These are phyloP conservation scores for Gossypium australe DNA, from an alignment of 345 rosid genomes.

Conservation along the genomic window DNA sequence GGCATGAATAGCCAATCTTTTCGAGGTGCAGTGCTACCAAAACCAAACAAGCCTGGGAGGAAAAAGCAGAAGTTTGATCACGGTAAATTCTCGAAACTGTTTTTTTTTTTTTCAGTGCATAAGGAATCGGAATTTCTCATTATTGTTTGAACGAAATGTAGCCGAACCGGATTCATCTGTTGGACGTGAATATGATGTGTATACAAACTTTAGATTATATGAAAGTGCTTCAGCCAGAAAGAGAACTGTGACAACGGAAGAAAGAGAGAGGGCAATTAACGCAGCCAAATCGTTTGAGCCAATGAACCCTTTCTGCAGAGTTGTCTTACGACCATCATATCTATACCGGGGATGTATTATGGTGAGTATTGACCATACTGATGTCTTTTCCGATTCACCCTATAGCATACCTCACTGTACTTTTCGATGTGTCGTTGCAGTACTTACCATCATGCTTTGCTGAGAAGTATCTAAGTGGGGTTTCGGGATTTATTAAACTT, in stretches of 20 bases:
- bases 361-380: slow-evolving; percentile 40
- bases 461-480: slow-evolving; percentile 70
- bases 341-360: slow-evolving; percentile 72
- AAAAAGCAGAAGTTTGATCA: slow-evolving; percentile 64
- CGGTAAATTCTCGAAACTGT: slow-evolving; percentile 37
- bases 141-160: slow-evolving; percentile 17
- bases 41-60: slow-evolving; percentile 55
- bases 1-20: slow-evolving; percentile 23
- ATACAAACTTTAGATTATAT: slow-evolving; percentile 52
- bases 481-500: slow-evolving; percentile 76
- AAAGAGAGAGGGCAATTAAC: slow-evolving; percentile 62
- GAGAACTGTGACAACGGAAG: slow-evolving; percentile 74
- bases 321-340: slow-evolving; percentile 80
- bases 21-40: slow-evolving; percentile 31
- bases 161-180: slow-evolving; percentile 38
- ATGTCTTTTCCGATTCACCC: background rate
- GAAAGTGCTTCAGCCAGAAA: slow-evolving; percentile 75
- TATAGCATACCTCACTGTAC: background rate
- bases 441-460: slow-evolving; percentile 86
- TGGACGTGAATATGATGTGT: slow-evolving; percentile 40
- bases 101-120: background rate
- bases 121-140: slow-evolving; percentile 12
- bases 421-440: slow-evolving; percentile 29
- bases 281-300: slow-evolving; percentile 75
- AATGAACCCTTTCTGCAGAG: slow-evolving; percentile 72